These are phyloP conservation scores for Pythium sp. DNA, from an alignment of 352 stramenopile genomes.

Conservation along the genomic window DNA sequence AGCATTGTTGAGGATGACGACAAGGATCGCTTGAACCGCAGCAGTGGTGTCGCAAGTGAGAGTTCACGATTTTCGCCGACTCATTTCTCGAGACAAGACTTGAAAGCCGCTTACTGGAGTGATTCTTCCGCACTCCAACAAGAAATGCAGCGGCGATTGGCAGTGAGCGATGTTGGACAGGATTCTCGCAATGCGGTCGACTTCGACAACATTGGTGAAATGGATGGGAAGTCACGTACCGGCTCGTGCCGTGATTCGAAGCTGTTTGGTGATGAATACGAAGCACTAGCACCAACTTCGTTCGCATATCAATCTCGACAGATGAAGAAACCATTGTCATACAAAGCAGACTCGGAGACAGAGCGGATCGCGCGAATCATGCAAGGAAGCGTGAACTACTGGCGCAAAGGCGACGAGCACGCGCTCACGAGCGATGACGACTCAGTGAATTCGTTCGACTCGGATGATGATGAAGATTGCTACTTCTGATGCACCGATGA, in stretches of 20 bases:
- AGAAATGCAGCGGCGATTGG: conserved; percentile 16
- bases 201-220: background rate
- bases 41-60: background rate
- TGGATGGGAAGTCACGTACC: background rate
- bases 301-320: conserved; percentile 2
- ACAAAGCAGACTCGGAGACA: conserved; percentile 51
- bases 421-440: conserved; percentile 28
- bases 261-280: conserved; percentile 1
- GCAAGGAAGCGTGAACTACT: conserved; percentile 66
- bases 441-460: conserved; percentile 26
- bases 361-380: conserved; percentile 82
- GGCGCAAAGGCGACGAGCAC: conserved; percentile 41
- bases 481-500: conserved; percentile 19
- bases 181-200: too few relatives aligned
- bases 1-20: background rate
- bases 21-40: background rate
- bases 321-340: conserved; percentile 1
- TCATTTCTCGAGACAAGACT: background rate
- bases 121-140: conserved; percentile 13
- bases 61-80: background rate
- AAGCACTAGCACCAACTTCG: background rate
- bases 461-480: conserved; percentile 20
- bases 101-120: conserved; percentile 6
- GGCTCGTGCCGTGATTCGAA: background rate
- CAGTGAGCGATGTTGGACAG: background rate